These are phyloP conservation scores for Nitzschia inconspicua DNA, from an alignment of 108 stramenopile genomes.

Conservation along the genomic window DNA sequence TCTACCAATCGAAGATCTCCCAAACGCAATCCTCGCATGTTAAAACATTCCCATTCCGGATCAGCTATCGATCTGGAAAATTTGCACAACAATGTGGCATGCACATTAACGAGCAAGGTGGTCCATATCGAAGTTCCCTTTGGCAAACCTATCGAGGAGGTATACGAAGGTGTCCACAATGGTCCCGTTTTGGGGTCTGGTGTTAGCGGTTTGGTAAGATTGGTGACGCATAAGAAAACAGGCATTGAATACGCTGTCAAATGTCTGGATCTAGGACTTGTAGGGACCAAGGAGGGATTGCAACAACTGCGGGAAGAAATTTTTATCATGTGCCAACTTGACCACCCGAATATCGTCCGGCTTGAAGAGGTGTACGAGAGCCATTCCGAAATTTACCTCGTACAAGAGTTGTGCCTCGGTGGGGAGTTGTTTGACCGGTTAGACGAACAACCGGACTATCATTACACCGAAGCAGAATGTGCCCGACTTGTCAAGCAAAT, in stretches of 20 bases:
- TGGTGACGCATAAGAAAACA: conserved; percentile 61
- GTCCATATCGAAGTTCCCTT: conserved; percentile 79
- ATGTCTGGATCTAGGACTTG: conserved; percentile 70
- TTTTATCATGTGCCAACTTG: conserved; percentile 84
- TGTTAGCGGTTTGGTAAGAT: conserved; percentile 69
- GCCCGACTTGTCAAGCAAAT: conserved; percentile 84
- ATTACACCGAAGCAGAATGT: conserved; percentile 80
- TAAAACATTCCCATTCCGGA: conserved; percentile 31
- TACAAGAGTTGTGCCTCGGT: conserved; percentile 89
- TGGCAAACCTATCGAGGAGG: conserved; percentile 77
- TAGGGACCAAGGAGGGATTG: conserved; percentile 66
- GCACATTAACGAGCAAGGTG: conserved; percentile 36
- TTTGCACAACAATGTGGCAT: conserved; percentile 29
- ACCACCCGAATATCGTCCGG: conserved; percentile 79
- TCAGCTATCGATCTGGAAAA: conserved; percentile 41
- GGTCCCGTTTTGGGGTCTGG: conserved; percentile 76
- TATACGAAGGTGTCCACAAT: conserved; percentile 79
- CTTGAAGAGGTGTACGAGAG: conserved; percentile 74
- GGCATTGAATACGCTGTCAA: conserved; percentile 70
- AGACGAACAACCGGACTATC: conserved; percentile 74
- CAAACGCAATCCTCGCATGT: conserved; percentile 21
- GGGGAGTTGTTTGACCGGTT: conserved; percentile 93
- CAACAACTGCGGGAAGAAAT: conserved; percentile 77
- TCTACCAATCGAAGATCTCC: not conserved
- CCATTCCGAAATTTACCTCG: conserved; percentile 78